Base-by-base conservation (phyloP, 2,329 filamentous ascomycete genomes). In the Diaporthe caulivora region DNA sequence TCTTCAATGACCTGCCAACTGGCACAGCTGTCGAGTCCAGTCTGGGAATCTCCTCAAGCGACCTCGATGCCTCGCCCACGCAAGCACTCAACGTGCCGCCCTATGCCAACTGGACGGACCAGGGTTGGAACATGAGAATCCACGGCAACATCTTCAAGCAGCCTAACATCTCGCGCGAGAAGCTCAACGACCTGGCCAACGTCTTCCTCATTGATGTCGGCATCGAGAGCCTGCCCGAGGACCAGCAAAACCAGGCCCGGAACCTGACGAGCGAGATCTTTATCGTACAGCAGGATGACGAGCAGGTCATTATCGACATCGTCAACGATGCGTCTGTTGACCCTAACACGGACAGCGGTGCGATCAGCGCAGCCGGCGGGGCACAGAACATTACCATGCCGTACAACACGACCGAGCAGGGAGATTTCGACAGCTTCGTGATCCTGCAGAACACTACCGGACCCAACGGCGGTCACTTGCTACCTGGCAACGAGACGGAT, bases 111-210 rank as follows among this genome's bases (percentile, higher is more conserved):
- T 95, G 92, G 91, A 95, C 93, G 1, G 86, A 91, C n/a, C 82
- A 90, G 73, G 92, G 92, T 44, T 95, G 94, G 94, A 94, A 92
- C 75, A 87, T 95, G 4, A 88, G 93, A 37, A 90, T 95, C 75
- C 93, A 93, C 76, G 94, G 93, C 77, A 95, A 95, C 78, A 91
- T 95, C n/a, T 95, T 92, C 86, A 95, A 95, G 81, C 89, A 93
- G 75, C 93, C 93, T 1, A 89, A 93, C 74, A 91, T 93, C 44
- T 88, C 87, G 1, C 85, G 90, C 77, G 84, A 85, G 44, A 93
- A 90, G 77, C 84, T 95, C 58, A 88, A 95, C 77, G 86, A 91
- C 49, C 85, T 95, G 4, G 92, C 93, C 72, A 91, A 95, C 76
- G 81, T 90, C 42, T 94, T 95, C 82, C 86, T 95, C 13, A 87